Base-by-base conservation (phyloP, 1,284 basidiomycete genomes). In the Sanguinoderma infundibulare region DNA sequence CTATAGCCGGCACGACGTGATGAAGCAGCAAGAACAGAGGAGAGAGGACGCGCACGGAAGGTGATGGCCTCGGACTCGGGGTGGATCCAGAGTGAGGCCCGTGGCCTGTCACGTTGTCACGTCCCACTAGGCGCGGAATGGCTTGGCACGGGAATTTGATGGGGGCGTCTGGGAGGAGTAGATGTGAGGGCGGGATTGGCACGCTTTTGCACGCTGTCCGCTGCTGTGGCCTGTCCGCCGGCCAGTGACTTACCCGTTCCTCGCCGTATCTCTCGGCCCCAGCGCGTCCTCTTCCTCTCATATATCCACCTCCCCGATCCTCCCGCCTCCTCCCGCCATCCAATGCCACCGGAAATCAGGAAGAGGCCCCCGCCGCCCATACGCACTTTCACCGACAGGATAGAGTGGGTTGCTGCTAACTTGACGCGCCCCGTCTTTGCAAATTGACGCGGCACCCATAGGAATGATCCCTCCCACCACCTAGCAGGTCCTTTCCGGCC, bases 401-500 rank as follows among this genome's bases (percentile, higher is more conserved):
- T 71, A 44, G 70, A 70, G 70, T 74, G 53, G 36, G 70, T 67
- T 55, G 40, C 34, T 42, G 47, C 35, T 44, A 12, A 14, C 40
- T 57, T 61, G 24, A 24, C 15, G 15, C 49, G 40, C 36, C 54
- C 2, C 42, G 40, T 59, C 49, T 46, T 24, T 34, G 53, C 62
- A 60, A 42, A 60, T 46, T 61, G 52, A 53, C 62, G 57, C 42
- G 46, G 56, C 24, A 50, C 46, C 30, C 20, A 40, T 42, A 87
- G 83, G 68, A 75, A 78, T 47, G 84, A 88, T 69, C 79, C 78
- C 44, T 72, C 73, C 34, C 87, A 88, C 72, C 86, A 89, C 69
- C 78, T 89, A 24, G 76, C 84, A 10, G 86, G 86, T 50, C 77
- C 85, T 6, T 86, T 89, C 73, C 69, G 83, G 51, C 83, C 86